These are phyloP conservation scores for Prosopis cineraria DNA, from an alignment of 306 rosid species.

Conservation along the genomic window DNA sequence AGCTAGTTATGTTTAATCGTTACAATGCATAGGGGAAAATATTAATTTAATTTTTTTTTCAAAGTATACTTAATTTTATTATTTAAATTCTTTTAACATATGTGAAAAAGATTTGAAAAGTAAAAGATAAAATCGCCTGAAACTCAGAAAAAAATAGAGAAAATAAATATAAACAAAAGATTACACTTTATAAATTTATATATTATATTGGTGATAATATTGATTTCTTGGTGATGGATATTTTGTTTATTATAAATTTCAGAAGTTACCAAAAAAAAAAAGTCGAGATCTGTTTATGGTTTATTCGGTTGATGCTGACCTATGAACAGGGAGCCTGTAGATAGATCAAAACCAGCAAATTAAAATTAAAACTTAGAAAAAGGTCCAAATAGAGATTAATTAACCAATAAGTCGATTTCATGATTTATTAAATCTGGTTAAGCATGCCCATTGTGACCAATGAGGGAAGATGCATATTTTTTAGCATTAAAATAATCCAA, in stretches of 20 bases:
- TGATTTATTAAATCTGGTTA: slow-evolving; percentile 31
- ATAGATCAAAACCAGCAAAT: slow-evolving; percentile 25
- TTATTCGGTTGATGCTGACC: slow-evolving; percentile 46
- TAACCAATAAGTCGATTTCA: not conserved
- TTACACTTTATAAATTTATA: not conserved
- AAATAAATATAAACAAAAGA: not conserved
- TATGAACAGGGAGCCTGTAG: slow-evolving; percentile 31
- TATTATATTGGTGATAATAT: too few species aligned
- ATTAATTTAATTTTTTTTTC: not conserved
- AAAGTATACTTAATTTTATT: not conserved
- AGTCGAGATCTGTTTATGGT: not conserved
- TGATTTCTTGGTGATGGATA: not conserved
- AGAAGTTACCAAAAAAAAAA: not conserved
- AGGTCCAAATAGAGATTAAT: not conserved
- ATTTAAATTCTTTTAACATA: too few species aligned
- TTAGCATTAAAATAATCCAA: not conserved
- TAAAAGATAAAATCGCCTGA: not conserved
- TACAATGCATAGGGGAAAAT: not conserved
- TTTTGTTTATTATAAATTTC: not conserved
- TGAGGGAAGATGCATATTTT: not conserved
- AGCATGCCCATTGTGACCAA: slow-evolving; percentile 45
- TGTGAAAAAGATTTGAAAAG: not conserved
- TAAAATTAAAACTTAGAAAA: not conserved
- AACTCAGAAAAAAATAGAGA: not conserved
- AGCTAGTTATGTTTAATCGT: not conserved